phyloP scores from a whole-genome alignment of 2,329 filamentous ascomycete genomes.

The Aureobasidium subglaciale region DNA sequence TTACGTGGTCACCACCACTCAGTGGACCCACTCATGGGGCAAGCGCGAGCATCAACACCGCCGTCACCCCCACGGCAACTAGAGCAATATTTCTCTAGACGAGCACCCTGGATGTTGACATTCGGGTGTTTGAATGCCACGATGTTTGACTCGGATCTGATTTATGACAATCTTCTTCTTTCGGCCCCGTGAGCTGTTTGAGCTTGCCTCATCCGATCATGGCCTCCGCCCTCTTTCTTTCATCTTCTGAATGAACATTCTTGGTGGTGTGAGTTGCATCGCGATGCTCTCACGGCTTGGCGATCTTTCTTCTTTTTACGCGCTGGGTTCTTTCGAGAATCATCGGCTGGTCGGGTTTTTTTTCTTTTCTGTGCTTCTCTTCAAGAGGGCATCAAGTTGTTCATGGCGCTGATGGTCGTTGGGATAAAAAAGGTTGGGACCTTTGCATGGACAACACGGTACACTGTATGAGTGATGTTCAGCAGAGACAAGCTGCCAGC shows the following conservation, averaged over 20 bases:
- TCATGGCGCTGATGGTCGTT: slow-evolving; percentile 13
- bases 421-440: slow-evolving; percentile 5
- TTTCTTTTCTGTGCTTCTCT: not conserved
- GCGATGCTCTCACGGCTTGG: slow-evolving; percentile 5
- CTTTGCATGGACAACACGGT: not conserved
- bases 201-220: not conserved
- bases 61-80: slow-evolving; percentile 23
- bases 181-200: not conserved
- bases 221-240: not conserved
- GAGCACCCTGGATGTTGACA: slow-evolving; percentile 14
- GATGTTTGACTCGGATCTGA: slow-evolving; percentile 13
- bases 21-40: slow-evolving; percentile 11
- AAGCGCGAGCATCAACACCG: slow-evolving; percentile 22
- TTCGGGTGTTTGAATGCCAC: slow-evolving; percentile 7
- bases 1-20: slow-evolving; percentile 22
- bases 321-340: slow-evolving; percentile 5
- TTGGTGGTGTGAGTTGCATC: slow-evolving; percentile 5
- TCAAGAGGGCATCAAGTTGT: not conserved
- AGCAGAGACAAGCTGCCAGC: not conserved
- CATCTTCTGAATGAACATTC: slow-evolving; percentile 12
- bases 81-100: not conserved
- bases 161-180: slow-evolving; percentile 15
- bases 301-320: not conserved
- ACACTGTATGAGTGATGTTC: not conserved
- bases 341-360: not conserved